Base-by-base conservation (phyloP, 1,284 basidiomycete species). In the Cerrena zonata region DNA sequence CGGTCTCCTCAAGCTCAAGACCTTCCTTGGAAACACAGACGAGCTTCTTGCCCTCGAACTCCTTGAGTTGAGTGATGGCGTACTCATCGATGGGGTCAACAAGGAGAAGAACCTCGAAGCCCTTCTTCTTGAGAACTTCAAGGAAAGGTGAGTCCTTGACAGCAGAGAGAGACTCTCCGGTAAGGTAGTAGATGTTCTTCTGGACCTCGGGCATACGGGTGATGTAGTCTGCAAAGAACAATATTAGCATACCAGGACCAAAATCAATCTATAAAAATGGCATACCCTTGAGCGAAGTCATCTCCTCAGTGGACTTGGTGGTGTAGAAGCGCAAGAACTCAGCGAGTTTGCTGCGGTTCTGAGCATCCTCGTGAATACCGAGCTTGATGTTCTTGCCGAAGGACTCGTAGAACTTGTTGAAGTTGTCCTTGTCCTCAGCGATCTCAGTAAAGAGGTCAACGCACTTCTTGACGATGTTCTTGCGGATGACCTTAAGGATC, bases 391-490 rank as follows among this genome's bases (percentile, higher is more conserved):
- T 96, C 87, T 94, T 94, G 75, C 89, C 88, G 70, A 97, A 97
- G 49, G 92, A 81, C 73, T 89, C 87, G 76, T 94, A 95, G 83
- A 98, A 96, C 79, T 97, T 97, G 75, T 70, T 74, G 70, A 95
- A 99, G 84, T 94, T 96, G 75, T 99, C 96, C 84, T 98, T 99
- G 84, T 99, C 95, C 81, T 99, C 96, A 49, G 94, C 87, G 56
- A 99, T 95, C 80, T 99, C 96, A 62, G 73, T 79, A 79, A 99
- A 85, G 68, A 98, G 77, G 69, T 99, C 96, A 69, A 99, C 72
- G 67, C 90, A 89, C 82, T 98, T 98, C 86, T 95, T 99, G 73
- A 99, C 95, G 55, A 99, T 82, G 79, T 94, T 94, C 82, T 94
- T 93, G 70, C 93, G 90, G 72, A 96, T 95, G 71, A 95, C 94